Base-by-base conservation (phyloP, 805 yeast species). In the Candida ponderosae region DNA sequence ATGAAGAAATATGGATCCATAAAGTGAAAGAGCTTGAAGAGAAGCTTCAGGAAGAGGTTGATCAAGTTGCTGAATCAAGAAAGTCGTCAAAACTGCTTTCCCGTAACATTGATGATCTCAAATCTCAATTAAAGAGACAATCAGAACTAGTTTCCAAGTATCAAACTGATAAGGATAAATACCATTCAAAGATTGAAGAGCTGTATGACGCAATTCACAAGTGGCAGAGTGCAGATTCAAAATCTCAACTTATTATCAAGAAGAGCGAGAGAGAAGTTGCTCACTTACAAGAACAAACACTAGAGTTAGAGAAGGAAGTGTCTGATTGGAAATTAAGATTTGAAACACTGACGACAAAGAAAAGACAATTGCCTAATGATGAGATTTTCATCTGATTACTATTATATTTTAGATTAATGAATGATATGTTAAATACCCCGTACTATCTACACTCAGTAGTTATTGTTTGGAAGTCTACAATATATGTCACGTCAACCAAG, bases 101-200 rank as follows among this genome's bases (percentile, higher is more conserved):
- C 44, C 69, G 80, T 42, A 59, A 68, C 5, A 59, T 78, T 23
- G 73, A 72, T 35, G 80, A 78, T 21, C 57, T 79, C 33, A 69
- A 72, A 39, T 64, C 66, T 28, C 67, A 74, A 33, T 65, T 68
- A 37, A 74, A 68, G 21, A 72, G 66, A 43, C 81, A 80, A 45
- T 50, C 63, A 4, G 64, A 63, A 32, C 68, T 75, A 18, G 64
- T 74, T 28, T 65, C 68, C 36, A 60, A 68, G 37, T 76, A 77
- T 40, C 73, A 73, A 41, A 78, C 72, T 35, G 88, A 81, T 45
- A 76, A 75, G 48, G 63, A 70, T 42, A 68, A 69, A 37, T 68
- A 71, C 41, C 80, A 76, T 42, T 64, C 67, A 32, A 72, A 73
- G 40, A 65, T 79, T 24, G 42, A 55, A 13, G 70, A 60, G 53